Evolutionary conservation across 2,329 filamentous ascomycete genomes (phyloP).

Genomic region (Pleomassaria siparia): DNA sequence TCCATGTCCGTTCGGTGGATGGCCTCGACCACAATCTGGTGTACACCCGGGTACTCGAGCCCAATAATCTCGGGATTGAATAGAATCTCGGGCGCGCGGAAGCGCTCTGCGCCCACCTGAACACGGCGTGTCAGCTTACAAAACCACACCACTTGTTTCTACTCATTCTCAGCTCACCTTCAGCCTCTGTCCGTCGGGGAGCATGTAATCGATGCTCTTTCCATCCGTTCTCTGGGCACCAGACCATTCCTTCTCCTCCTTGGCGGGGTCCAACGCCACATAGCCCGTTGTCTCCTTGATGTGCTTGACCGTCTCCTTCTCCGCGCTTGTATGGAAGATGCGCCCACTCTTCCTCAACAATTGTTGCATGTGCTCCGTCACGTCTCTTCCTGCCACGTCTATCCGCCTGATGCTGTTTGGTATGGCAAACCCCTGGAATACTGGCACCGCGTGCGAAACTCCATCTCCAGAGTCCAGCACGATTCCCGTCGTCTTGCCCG

Average conservation of each 20-base stretch:
- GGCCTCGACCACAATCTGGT: constrained; percentile 96
- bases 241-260: constrained; percentile 96
- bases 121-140: constrained; percentile 23
- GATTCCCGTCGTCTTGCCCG: constrained; percentile 92
- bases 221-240: constrained; percentile 72
- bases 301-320: constrained; percentile 96
- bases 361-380: constrained; percentile 92
- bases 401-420: constrained; percentile 93
- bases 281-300: constrained; percentile 97
- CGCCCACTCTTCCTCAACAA: constrained; percentile 89
- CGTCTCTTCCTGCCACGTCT: constrained; percentile 92
- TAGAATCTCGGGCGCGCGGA: constrained; percentile 93
- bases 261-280: constrained; percentile 84
- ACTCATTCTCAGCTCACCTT: constrained; percentile 60
- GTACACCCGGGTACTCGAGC: constrained; percentile 92
- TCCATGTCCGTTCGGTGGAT: constrained; percentile 96
- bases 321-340: constrained; percentile 94
- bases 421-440: constrained; percentile 97
- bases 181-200: constrained; percentile 91
- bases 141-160: constrained; percentile 1
- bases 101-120: constrained; percentile 88
- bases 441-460: constrained; percentile 94
- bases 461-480: constrained; percentile 95
- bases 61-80: constrained; percentile 98
- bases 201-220: constrained; percentile 81